phyloP scores from a whole-genome alignment of 2,329 filamentous ascomycete species.

The Xylaria polymorpha region DNA sequence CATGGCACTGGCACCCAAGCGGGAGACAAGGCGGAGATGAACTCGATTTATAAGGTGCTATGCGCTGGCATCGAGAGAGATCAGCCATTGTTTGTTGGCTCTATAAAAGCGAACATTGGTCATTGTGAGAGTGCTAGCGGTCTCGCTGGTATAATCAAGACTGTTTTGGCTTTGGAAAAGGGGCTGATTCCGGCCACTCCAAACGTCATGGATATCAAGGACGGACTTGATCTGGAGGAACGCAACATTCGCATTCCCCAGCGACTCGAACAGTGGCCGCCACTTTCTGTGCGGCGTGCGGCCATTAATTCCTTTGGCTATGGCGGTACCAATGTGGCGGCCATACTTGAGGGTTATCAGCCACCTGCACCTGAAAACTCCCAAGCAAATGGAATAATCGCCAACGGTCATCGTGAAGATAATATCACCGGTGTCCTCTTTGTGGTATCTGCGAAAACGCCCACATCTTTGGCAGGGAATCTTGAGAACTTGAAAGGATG shows the following conservation, averaged over 20 bases:
- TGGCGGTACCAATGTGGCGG: constrained; percentile 34
- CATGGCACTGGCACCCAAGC: constrained; percentile 46
- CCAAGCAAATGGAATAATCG: background rate
- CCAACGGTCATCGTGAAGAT: constrained; percentile 16
- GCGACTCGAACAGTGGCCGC: constrained; percentile 29
- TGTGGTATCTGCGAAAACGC: no score
- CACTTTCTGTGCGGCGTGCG: background rate
- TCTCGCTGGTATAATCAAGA: constrained; percentile 40
- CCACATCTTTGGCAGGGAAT: background rate
- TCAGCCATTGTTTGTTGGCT: constrained; percentile 37
- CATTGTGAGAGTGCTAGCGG: constrained; percentile 40
- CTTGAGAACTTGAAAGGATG: background rate
- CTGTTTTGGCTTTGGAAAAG: constrained; percentile 33
- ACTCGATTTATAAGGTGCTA: constrained; percentile 33
- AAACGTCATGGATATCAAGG: background rate
- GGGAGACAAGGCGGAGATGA: constrained; percentile 38
- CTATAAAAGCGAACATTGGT: constrained; percentile 42
- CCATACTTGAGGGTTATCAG: constrained; percentile 9
- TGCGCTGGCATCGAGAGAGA: background rate
- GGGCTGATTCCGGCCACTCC: constrained; percentile 33
- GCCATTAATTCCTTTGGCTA: constrained; percentile 32
- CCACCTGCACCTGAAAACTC: background rate
- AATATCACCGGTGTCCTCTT: no score
- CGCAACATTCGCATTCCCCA: constrained; percentile 20
- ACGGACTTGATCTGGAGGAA: background rate